Evolutionary conservation across 345 rosid species (phyloP).

Genomic region (Pugionium dolabratum): DNA sequence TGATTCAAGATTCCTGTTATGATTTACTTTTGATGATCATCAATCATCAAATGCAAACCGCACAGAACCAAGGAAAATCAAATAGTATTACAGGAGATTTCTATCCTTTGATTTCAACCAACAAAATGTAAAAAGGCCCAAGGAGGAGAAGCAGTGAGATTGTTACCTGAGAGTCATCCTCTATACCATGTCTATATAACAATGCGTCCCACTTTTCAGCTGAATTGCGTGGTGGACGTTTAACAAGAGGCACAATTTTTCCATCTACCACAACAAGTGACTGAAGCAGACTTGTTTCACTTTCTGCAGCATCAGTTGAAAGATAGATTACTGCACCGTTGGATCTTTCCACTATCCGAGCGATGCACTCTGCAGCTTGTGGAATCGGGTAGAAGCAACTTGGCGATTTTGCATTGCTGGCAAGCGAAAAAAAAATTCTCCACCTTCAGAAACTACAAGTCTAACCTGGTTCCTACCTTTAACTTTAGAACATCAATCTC

Average conservation of each 20-base stretch:
- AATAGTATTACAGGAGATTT: neutral
- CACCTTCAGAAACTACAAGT: neutral
- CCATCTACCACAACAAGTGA: conserved; percentile 64
- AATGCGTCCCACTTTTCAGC: conserved; percentile 96
- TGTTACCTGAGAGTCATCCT: conserved; percentile 73
- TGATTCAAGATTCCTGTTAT: too few relatives aligned
- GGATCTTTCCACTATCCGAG: conserved; percentile 65
- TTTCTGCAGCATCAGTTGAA: conserved; percentile 92
- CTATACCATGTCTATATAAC: conserved; percentile 68
- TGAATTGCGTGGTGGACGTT: conserved; percentile 66
- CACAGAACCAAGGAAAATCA: conserved; percentile 1
- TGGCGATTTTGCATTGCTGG: conserved; percentile 28
- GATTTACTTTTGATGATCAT: too few relatives aligned
- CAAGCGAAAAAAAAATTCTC: neutral
- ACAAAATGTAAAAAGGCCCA: too few relatives aligned
- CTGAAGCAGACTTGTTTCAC: conserved; percentile 80
- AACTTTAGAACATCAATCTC: conserved; percentile 7
- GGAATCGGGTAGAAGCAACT: conserved; percentile 37
- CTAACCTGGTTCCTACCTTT: neutral
- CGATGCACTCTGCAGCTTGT: conserved; percentile 38
- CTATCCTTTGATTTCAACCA: neutral
- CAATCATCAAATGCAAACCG: neutral
- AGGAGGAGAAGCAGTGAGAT: neutral
- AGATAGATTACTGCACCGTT: conserved; percentile 71
- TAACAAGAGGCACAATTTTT: conserved; percentile 71